Conservation (phyloP, 164 flowering plant genomes). For the Cinnamomum micranthum region DNA sequence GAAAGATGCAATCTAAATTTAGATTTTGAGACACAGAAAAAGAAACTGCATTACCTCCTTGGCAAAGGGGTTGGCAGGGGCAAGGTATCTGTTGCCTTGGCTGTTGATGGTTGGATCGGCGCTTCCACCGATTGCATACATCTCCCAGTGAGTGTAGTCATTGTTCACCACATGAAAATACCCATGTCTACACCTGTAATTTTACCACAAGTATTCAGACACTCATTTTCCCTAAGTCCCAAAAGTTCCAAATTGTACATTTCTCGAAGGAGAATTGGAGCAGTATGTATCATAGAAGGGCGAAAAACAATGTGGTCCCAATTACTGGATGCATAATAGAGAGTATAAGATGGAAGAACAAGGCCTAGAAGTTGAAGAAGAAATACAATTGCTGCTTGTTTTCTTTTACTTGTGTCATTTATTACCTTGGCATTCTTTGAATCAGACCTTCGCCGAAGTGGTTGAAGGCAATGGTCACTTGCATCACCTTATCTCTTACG, state of each 20-base stretch:
- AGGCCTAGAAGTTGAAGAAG: background rate
- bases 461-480: conserved; percentile 95
- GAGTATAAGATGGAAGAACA: background rate
- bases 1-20: background rate
- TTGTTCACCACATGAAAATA: conserved; percentile 96
- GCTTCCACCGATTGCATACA: conserved; percentile 97
- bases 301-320: background rate
- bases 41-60: conserved; percentile 52
- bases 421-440: conserved; percentile 98
- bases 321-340: no score
- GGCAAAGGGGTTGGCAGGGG: conserved; percentile 64
- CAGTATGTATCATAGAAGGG: background rate
- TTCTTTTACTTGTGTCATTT: background rate
- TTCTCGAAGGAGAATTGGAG: background rate
- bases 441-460: conserved; percentile 95
- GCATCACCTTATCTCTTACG: conserved; percentile 79
- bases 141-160: conserved; percentile 96
- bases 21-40: background rate
- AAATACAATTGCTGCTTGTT: background rate
- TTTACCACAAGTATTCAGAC: background rate
- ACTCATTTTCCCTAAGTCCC: background rate
- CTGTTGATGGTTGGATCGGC: conserved; percentile 90
- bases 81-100: conserved; percentile 81
- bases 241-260: background rate
- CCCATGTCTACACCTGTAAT: conserved; percentile 75